These are phyloP conservation scores for Cyberlindnera lachancei DNA, from an alignment of 805 yeast species.

Conservation along the genomic window DNA sequence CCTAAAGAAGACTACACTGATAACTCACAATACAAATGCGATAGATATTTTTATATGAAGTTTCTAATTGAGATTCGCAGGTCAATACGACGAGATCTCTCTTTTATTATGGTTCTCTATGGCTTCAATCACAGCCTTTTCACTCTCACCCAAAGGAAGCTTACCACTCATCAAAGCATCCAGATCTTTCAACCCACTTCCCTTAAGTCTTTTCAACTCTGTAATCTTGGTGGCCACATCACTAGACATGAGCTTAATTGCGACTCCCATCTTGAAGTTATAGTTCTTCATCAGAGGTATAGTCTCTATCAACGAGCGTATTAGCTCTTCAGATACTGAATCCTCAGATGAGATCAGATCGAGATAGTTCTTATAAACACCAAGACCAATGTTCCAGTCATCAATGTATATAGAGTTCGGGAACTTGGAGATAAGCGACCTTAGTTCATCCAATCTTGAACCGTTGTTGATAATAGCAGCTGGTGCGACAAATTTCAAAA, in stretches of 20 bases:
- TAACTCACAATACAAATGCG: too few relatives aligned
- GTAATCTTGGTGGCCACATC: conserved; percentile 27
- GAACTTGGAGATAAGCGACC: conserved; percentile 32
- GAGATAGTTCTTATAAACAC: conserved; percentile 46
- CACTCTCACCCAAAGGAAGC: conserved; percentile 35
- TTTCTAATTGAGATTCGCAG: neutral
- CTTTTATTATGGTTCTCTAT: conserved; percentile 9
- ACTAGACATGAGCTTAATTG: conserved; percentile 46
- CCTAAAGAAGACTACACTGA: too few relatives aligned
- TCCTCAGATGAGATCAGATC: conserved; percentile 21
- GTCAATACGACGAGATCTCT: conserved; percentile 2
- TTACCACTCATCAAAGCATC: conserved; percentile 28
- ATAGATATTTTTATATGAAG: too few relatives aligned
- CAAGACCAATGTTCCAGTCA: conserved; percentile 52
- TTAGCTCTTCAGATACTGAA: conserved; percentile 13
- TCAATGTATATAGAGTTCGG: conserved; percentile 36
- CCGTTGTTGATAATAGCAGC: conserved; percentile 47
- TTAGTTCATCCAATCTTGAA: conserved; percentile 23
- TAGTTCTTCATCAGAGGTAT: conserved; percentile 34
- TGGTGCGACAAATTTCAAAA: conserved; percentile 65
- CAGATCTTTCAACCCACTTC: conserved; percentile 11
- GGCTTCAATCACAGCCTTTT: conserved; percentile 7
- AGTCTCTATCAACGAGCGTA: conserved; percentile 37
- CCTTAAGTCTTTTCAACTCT: conserved; percentile 9
- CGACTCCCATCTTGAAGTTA: conserved; percentile 35